Evolutionary conservation across 768 basidiomycete species (phyloP).

Genomic region (Amanita molliuscula): DNA sequence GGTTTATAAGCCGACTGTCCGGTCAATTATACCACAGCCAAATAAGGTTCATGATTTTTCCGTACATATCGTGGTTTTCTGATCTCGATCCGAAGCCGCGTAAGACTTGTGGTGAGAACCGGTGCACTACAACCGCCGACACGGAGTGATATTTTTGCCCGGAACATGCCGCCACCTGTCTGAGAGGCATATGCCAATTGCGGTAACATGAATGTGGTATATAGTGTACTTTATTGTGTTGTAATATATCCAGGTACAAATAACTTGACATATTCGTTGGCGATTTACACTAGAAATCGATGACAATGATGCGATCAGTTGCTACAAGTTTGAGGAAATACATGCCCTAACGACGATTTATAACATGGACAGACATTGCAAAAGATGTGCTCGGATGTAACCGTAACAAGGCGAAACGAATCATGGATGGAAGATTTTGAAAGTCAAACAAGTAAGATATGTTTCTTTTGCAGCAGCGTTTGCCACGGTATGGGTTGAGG

Average conservation of each 20-base stretch:
- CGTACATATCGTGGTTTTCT: neutral
- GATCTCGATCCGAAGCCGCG: neutral
- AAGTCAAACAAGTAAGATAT: conserved; percentile 51
- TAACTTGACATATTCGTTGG: neutral
- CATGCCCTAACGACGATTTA: neutral
- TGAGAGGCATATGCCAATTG: neutral
- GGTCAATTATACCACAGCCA: neutral
- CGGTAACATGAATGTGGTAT: neutral
- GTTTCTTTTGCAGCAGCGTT: conserved; percentile 33
- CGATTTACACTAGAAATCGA: neutral
- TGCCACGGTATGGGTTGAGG: conserved; percentile 50
- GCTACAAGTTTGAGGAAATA: neutral
- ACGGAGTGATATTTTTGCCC: neutral
- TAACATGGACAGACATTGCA: neutral
- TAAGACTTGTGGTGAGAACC: neutral
- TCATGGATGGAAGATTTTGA: neutral
- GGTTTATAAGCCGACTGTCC: neutral
- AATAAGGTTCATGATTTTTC: neutral
- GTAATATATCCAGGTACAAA: neutral
- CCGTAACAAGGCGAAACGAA: conserved; percentile 1
- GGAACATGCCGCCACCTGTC: neutral
- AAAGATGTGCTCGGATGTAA: neutral
- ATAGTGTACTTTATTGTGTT: neutral
- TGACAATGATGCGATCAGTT: neutral
- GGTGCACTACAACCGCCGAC: neutral